Base-by-base conservation (phyloP, 306 rosid species). In the Cucumis hystrix region DNA sequence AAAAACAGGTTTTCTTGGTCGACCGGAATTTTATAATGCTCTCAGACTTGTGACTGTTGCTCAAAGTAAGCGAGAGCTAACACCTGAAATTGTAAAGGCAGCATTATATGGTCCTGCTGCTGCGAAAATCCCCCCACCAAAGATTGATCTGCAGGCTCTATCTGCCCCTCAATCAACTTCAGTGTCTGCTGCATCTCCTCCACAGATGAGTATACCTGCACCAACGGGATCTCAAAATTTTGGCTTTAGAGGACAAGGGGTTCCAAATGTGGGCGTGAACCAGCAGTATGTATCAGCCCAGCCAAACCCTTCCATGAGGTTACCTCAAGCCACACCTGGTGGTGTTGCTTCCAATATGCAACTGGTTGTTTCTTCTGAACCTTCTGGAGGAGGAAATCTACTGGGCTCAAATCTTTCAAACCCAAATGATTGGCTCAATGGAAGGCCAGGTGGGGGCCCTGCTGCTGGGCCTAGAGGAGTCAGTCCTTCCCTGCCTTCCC, bases 21-120 rank as follows among this genome's bases (percentile, higher is more conserved):
- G 97, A 40, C 64, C 82, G 2, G 98, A 92, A 80, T 94, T 94
- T 85, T 94, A 79, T 79, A 94, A 94, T 87, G 98, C 96, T 80
- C 89, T 94, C 78, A 92, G 85, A 87, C 90, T 94, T 76, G 96
- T 92, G 18, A 94, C 98, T 52, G 98, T 92, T 52, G 97, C 98
- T 59, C 98, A 94, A 84, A 94, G 97, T 83, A 92, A 89, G 88
- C 88, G 98, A 65, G 92, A 94, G 4, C 85, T 94, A 76, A 92
- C 96, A 0, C 95, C 96, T 16, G 97, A 95, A 43, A 89, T 92
- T 51, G 98, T 95, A 30, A 90, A 92, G 66, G 98, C 93, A 5
- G 98, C 98, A 11, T 82, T 95, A 16, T 92, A 82, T 66, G 89
- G 96, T 78, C 91, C 96, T 18, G 97, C 97, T 74, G 96, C 97